Evolutionary conservation across 108 stramenopile genomes (phyloP).

Genomic region (Cyclotella choctawhatcheeana): DNA sequence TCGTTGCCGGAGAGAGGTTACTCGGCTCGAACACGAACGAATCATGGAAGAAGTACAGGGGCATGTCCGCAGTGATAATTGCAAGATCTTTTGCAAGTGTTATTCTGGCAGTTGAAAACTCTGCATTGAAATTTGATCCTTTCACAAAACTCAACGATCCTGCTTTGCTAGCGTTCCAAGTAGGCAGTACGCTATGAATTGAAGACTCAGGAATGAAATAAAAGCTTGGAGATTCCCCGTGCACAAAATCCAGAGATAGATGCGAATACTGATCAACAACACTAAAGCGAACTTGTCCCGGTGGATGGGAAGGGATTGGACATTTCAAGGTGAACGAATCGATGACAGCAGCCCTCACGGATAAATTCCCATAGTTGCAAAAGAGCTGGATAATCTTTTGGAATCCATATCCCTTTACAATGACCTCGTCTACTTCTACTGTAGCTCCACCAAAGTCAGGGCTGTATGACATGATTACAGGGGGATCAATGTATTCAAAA

Average conservation of each 20-base stretch:
- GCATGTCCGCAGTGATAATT: conserved; percentile 40
- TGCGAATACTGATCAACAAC: conserved; percentile 34
- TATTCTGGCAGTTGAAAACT: not conserved
- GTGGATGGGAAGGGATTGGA: conserved; percentile 39
- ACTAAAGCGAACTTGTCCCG: conserved; percentile 28
- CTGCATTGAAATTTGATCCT: conserved; percentile 34
- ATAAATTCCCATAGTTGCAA: conserved; percentile 31
- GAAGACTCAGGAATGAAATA: conserved; percentile 31
- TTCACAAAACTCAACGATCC: conserved; percentile 26
- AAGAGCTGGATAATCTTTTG: conserved; percentile 18
- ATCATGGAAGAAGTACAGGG: conserved; percentile 13
- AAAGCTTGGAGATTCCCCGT: conserved; percentile 4
- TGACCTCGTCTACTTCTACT: conserved; percentile 18
- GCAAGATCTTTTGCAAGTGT: conserved; percentile 43
- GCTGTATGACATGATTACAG: conserved; percentile 15
- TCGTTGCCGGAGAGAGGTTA: conserved; percentile 40
- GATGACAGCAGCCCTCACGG: conserved; percentile 15
- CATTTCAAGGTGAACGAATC: conserved; percentile 34
- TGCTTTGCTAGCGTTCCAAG: conserved; percentile 16
- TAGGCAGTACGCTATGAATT: conserved; percentile 23
- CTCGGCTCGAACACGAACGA: conserved; percentile 14
- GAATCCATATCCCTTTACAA: conserved; percentile 38
- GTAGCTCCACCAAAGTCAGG: conserved; percentile 17
- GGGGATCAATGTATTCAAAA: conserved; percentile 41
- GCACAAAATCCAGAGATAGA: not conserved